Percentiles rank a stretch among this genome's conserved stretches.
Conservation (phyloP, 768 basidiomycete species). For the Wakefieldia striispora region DNA sequence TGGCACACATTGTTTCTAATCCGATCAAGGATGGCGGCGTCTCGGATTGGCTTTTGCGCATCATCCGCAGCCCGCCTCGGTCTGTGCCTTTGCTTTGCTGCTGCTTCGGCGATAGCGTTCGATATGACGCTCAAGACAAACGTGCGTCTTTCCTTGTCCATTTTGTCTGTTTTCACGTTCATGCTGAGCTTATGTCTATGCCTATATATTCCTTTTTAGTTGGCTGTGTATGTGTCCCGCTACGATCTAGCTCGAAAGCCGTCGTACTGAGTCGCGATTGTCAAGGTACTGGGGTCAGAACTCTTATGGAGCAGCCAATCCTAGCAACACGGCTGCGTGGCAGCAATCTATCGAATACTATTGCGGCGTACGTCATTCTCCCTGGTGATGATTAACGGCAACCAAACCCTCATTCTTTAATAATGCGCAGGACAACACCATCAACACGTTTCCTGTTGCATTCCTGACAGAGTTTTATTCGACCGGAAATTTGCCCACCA, state of each 20-base stretch:
- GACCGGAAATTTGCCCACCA: slow-evolving; percentile 52
- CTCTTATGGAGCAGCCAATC: slow-evolving; percentile 31
- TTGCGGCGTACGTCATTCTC: slow-evolving; percentile 21
- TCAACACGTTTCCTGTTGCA: slow-evolving; percentile 60
- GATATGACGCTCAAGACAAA: slow-evolving; percentile 25
- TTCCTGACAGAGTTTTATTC: slow-evolving; percentile 62
- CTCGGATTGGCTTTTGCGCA: slow-evolving; percentile 1
- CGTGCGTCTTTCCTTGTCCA: slow-evolving; percentile 12
- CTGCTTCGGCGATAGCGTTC: slow-evolving; percentile 19
- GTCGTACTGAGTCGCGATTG: background rate
- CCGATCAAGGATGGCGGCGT: slow-evolving; percentile 5
- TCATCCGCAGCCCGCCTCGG: slow-evolving; percentile 13
- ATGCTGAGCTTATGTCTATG: background rate
- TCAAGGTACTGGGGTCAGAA: slow-evolving; percentile 38
- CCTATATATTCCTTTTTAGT: slow-evolving; percentile 11
- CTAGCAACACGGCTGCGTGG: slow-evolving; percentile 20
- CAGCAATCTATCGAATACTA: slow-evolving; percentile 35
- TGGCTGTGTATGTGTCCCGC: slow-evolving; percentile 23
- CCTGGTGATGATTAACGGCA: background rate
- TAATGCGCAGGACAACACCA: slow-evolving; percentile 45
- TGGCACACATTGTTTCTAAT: background rate
- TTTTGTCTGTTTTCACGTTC: background rate
- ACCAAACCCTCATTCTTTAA: background rate
- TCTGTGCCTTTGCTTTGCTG: slow-evolving; percentile 7
- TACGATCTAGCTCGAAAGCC: background rate